phyloP scores from a whole-genome alignment of 1,284 basidiomycete genomes.

The Vanrija humicola region DNA sequence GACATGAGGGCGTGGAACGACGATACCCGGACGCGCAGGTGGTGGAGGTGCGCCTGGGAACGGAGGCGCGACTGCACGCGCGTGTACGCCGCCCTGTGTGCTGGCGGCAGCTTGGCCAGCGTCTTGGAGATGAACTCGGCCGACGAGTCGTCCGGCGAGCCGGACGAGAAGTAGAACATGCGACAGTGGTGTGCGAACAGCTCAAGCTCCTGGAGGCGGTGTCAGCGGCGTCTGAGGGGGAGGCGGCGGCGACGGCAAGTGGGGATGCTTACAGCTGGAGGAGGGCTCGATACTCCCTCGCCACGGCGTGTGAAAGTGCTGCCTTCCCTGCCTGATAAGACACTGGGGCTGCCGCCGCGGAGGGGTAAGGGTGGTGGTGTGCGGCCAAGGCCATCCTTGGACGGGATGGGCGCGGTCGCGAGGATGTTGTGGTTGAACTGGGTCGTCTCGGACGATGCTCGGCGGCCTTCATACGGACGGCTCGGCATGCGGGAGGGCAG shows the following conservation, averaged over 20 bases:
- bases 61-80: slow-evolving; percentile 38
- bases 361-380: slow-evolving; percentile 10
- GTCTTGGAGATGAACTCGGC: slow-evolving; percentile 35
- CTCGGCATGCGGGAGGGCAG: background rate
- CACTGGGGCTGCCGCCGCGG: slow-evolving; percentile 4
- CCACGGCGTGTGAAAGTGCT: slow-evolving; percentile 18
- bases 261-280: slow-evolving; percentile 17
- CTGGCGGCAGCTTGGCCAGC: slow-evolving; percentile 32
- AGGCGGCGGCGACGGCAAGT: background rate
- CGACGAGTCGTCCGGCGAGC: slow-evolving; percentile 26
- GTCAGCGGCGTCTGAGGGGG: background rate
- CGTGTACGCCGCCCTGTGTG: slow-evolving; percentile 41
- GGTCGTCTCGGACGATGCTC: background rate
- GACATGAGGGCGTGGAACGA: slow-evolving; percentile 43
- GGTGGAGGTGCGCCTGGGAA: slow-evolving; percentile 41
- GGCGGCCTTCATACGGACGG: background rate
- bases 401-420: background rate
- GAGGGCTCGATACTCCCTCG: slow-evolving; percentile 27
- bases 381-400: background rate
- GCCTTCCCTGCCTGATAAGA: slow-evolving; percentile 29
- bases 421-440: too few species aligned
- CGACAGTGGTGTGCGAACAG: slow-evolving; percentile 42
- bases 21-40: slow-evolving; percentile 37
- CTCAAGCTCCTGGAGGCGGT: slow-evolving; percentile 26
- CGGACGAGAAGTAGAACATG: slow-evolving; percentile 29